Evolutionary conservation across 2,329 filamentous ascomycete genomes (phyloP).

Genomic region (Byssothecium circinans): DNA sequence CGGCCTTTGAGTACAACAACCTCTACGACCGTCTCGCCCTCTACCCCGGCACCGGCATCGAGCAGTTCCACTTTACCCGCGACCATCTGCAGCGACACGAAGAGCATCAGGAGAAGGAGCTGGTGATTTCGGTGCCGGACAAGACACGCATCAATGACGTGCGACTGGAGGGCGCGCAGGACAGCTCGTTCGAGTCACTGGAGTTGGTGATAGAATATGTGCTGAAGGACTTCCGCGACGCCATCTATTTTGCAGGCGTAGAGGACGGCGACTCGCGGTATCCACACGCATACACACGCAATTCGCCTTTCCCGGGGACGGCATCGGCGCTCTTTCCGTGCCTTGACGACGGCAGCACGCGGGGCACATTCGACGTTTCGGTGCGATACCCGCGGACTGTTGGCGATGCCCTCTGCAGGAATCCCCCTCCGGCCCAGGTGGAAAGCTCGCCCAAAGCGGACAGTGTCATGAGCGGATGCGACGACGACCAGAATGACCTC

Average conservation of each 20-base stretch:
- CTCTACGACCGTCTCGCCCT: constrained; percentile 68
- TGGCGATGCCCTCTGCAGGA: constrained; percentile 66
- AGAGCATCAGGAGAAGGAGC: constrained; percentile 57
- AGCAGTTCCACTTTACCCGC: constrained; percentile 76
- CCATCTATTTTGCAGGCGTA: constrained; percentile 87
- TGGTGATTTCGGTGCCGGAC: constrained; percentile 62
- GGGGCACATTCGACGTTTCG: constrained; percentile 85
- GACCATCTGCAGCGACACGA: constrained; percentile 65
- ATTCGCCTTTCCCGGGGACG: constrained; percentile 74
- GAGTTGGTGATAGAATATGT: constrained; percentile 74
- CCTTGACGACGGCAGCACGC: constrained; percentile 78
- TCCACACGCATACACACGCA: constrained; percentile 88
- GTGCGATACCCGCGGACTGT: constrained; percentile 85
- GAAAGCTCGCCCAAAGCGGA: constrained; percentile 32
- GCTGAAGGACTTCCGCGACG: constrained; percentile 76
- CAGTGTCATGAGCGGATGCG: constrained; percentile 36
- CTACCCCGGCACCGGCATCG: constrained; percentile 63
- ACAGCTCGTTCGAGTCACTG: constrained; percentile 58
- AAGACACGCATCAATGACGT: constrained; percentile 64
- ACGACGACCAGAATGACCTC: constrained; percentile 49
- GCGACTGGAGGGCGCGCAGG: constrained; percentile 43
- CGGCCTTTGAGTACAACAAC: constrained; percentile 56
- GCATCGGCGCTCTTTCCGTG: constrained; percentile 91
- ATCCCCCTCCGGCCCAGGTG: constrained; percentile 17
- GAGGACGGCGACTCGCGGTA: constrained; percentile 78